These are phyloP conservation scores for Phylloporus sp. DNA, from an alignment of 768 basidiomycete species.

Conservation along the genomic window DNA sequence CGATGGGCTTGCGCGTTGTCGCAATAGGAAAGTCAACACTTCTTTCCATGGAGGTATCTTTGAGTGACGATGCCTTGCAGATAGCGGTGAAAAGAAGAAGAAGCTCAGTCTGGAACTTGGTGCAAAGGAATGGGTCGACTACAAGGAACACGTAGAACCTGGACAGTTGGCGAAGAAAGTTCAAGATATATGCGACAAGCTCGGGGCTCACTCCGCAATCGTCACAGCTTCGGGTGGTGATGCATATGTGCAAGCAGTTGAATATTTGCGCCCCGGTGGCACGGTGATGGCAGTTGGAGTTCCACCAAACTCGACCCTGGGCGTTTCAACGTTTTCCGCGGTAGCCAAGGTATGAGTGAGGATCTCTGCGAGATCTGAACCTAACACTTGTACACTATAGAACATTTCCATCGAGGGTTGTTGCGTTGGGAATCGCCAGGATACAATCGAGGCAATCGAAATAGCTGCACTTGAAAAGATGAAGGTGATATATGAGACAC, in stretches of 20 bases:
- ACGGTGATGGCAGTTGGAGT: constrained; percentile 80
- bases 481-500: constrained; percentile 50
- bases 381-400: constrained; percentile 4
- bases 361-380: no score
- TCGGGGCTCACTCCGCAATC: constrained; percentile 68
- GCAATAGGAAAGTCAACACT: constrained; percentile 49
- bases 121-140: constrained; percentile 53
- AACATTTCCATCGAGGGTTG: constrained; percentile 32
- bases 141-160: constrained; percentile 60
- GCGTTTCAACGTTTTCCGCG: constrained; percentile 67
- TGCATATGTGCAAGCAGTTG: constrained; percentile 53
- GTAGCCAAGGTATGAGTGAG: constrained; percentile 49
- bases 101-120: constrained; percentile 19
- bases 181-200: constrained; percentile 56
- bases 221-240: constrained; percentile 49
- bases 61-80: constrained; percentile 29
- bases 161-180: constrained; percentile 66
- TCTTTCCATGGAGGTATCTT: background rate
- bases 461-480: constrained; percentile 72
- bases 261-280: constrained; percentile 73
- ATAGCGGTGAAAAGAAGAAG: constrained; percentile 72
- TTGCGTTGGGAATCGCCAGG: constrained; percentile 72
- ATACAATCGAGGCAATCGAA: constrained; percentile 74
- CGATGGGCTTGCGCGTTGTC: constrained; percentile 75
- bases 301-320: constrained; percentile 54